Evolutionary conservation across 2,329 filamentous ascomycete species (phyloP), one percentile per base, ranked within the genome.

Genomic region (Immersiporthe knoxdaviesiana): DNA sequence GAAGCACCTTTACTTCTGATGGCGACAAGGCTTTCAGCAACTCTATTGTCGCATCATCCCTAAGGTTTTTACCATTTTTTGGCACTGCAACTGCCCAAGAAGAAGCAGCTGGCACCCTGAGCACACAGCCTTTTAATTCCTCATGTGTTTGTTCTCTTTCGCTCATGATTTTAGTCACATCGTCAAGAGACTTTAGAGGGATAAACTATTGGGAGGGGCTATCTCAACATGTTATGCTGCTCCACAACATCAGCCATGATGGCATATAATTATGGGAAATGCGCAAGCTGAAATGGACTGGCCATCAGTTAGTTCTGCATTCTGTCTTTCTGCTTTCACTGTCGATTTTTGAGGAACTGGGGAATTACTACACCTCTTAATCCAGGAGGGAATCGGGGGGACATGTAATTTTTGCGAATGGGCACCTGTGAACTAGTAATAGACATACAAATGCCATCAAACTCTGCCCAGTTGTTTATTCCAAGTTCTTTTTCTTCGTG

Each of bases 1-100:
- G 71, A 85, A 85, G 78, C 68, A 74, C 16, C 74, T 84, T 50
- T 68, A 75, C 41, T 70, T 70, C 27, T 74, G 66, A 65, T 74
- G 66, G 63, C 24, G 11, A 18, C 37, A 32, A 50, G 32, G 27
- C 39, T 32, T 63, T 50, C 37, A n/a, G 30, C 47, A 52, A 62
- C 66, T 65, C 35, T 60, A n/a, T n/a, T n/a, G n/a, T n/a, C n/a
- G n/a, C n/a, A n/a, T n/a, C n/a, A n/a, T n/a, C n/a, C n/a, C n/a
- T n/a, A n/a, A n/a, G n/a, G n/a, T n/a, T n/a, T n/a, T n/a, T n/a
- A n/a, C n/a, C 44, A 21, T 21, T 8, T 18, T n/a, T n/a, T 47
- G 18, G 18, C 24, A 27, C 14, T n/a, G 5, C 59, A 41, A 41
- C 32, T 37, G 24, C 24, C 37, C 12, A 27, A 41, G n/a, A 27